phyloP scores from a whole-genome alignment of 2,329 filamentous ascomycete genomes.

The Paecilomyces fulvus region DNA sequence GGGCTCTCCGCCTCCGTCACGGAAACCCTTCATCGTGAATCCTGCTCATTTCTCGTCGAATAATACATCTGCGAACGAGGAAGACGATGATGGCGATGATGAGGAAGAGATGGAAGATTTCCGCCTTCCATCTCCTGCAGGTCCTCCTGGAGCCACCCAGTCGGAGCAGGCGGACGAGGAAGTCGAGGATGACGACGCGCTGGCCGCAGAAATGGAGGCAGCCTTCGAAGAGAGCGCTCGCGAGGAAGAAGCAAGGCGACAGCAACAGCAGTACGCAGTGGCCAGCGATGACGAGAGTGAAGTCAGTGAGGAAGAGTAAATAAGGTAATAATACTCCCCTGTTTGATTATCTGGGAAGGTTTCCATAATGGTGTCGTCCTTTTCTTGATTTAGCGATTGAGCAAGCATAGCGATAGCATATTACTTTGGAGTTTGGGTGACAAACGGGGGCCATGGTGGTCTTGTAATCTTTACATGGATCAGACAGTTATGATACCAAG shows the following conservation, averaged over 20 bases:
- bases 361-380: not conserved
- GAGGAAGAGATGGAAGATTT: slow-evolving; percentile 34
- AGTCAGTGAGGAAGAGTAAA: slow-evolving; percentile 57
- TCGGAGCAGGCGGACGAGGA: slow-evolving; percentile 22
- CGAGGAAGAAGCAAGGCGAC: slow-evolving; percentile 30
- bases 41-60: slow-evolving; percentile 35
- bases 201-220: slow-evolving; percentile 52
- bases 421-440: not conserved
- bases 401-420: slow-evolving; percentile 3
- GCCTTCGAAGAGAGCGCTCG: slow-evolving; percentile 38
- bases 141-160: slow-evolving; percentile 7
- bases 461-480: not conserved
- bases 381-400: not conserved
- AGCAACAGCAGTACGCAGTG: slow-evolving; percentile 22
- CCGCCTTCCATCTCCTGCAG: slow-evolving; percentile 29
- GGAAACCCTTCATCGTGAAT: slow-evolving; percentile 30
- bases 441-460: not conserved
- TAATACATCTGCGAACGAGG: slow-evolving; percentile 28
- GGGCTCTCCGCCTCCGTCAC: slow-evolving; percentile 37
- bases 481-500: not conserved
- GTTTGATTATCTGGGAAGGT: not conserved
- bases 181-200: slow-evolving; percentile 41
- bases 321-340: not conserved
- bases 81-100: slow-evolving; percentile 27
- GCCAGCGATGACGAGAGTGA: slow-evolving; percentile 52